Evolutionary conservation across 306 rosid species (phyloP), one percentile per base, ranked within the genome.

Genomic region (Prunus mira): DNA sequence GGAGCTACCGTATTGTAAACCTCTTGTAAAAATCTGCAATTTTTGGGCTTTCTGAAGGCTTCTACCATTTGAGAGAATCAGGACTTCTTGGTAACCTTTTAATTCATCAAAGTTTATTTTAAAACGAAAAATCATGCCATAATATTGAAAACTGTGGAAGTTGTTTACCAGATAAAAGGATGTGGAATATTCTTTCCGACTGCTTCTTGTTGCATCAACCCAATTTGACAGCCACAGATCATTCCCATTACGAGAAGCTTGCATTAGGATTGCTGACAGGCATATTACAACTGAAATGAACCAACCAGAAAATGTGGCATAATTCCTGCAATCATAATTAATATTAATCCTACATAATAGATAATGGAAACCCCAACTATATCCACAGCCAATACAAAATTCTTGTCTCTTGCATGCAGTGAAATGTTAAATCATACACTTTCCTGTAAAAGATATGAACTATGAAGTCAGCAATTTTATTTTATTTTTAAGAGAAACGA

Each of bases 211-310:
- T 47, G 97, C 81, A 82, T 95, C 98, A 72, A 95, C 98, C 98
- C 98, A 95, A 80, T 78, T 88, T 70, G 98, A 95, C 30, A 95
- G 74, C 98, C 98, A 95, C 82, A 95, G 81, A 89, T 95, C 98
- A 84, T 92, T 95, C 72, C 97, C 98, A 74, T 90, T 92, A 73
- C 97, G 97, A 49, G 97, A 89, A 80, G 91, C 97, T 89, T 95
- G 98, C 98, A 95, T 95, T 71, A 95, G 70, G 79, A 88, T 77
- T 79, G 98, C 97, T 47, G 98, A 92, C 58, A 88, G 78, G 83
- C 89, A 86, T 79, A 92, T 90, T 74, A 90, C 73, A 79, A 80
- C 76, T 38, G 93, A 82, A 60, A 92, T 85, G 79, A 84, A 71
- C 91, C 92, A 84, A 76, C 98, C 93, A 81, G 88, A 86, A 81